Percentiles rank a stretch among this genome's conserved stretches.
These are phyloP conservation scores for Epichloe sibirici DNA, from an alignment of 2,329 filamentous ascomycete genomes.

Conservation along the genomic window DNA sequence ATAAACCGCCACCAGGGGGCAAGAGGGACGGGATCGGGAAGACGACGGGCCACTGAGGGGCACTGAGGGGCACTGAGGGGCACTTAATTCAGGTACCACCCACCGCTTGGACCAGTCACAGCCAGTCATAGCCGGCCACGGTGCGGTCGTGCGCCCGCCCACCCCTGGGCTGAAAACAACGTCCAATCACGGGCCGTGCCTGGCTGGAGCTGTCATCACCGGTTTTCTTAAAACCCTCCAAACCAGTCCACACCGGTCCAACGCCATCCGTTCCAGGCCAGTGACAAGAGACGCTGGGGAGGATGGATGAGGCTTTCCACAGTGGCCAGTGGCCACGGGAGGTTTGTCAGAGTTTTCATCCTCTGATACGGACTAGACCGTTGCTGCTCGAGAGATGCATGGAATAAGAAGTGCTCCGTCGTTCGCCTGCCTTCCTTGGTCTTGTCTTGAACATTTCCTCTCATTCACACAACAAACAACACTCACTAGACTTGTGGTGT, in stretches of 20 bases:
- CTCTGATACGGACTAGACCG: background rate
- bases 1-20: too few species aligned
- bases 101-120: too few species aligned
- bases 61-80: background rate
- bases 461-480: background rate
- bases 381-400: background rate
- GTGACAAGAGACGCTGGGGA: conserved; percentile 1
- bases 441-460: background rate
- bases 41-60: background rate
- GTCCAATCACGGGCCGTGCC: conserved; percentile 13
- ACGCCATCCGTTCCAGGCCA: conserved; percentile 1
- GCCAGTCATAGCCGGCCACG: conserved; percentile 2
- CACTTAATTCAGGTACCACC: conserved; percentile 9
- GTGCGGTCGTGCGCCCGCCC: conserved; percentile 3
- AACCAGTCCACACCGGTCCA: background rate
- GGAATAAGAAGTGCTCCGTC: background rate
- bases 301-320: conserved; percentile 1
- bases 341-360: conserved; percentile 1
- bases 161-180: conserved; percentile 4
- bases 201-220: conserved; percentile 5
- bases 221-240: background rate
- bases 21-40: background rate
- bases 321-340: background rate
- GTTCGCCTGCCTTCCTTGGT: background rate
- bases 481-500: background rate